A percentile compares a stretch with the other conserved stretches of the same genome.
phyloP scores from a whole-genome alignment of 257 asterid genomes.

The Apocynum venetum region DNA sequence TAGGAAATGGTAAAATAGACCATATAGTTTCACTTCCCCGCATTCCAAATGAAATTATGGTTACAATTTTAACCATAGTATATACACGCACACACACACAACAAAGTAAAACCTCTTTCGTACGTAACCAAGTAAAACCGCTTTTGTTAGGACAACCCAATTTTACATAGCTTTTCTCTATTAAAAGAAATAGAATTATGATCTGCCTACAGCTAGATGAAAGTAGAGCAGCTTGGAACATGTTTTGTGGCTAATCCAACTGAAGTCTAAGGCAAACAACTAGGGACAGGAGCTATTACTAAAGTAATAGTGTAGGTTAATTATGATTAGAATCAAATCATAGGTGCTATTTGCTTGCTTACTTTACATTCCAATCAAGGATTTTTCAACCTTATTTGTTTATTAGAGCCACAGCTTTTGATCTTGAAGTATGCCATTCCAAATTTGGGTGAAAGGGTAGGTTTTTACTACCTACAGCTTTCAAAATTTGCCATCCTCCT shows the following conservation, averaged over 20 bases:
- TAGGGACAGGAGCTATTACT: neutral
- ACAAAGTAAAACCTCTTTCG: too few species aligned
- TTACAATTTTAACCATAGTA: neutral
- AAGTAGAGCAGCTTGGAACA: neutral
- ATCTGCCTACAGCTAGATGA: conserved; percentile 17
- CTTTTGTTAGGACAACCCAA: neutral
- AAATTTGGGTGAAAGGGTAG: neutral
- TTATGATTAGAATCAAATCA: too few species aligned
- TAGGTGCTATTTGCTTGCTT: too few species aligned
- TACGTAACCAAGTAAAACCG: neutral
- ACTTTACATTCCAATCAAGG: too few species aligned
- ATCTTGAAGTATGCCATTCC: neutral
- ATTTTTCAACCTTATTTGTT: too few species aligned
- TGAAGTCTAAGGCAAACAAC: neutral
- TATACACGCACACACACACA: neutral
- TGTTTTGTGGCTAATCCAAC: conserved; percentile 12
- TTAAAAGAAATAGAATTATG: neutral
- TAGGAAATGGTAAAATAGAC: neutral
- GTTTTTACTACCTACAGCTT: neutral
- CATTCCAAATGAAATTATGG: conserved; percentile 13
- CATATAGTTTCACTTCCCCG: conserved; percentile 13
- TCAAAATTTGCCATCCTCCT: neutral
- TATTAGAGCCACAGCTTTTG: too few species aligned
- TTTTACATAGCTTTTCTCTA: neutral
- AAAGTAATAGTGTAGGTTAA: neutral